Conservation (phyloP, 495 filamentous ascomycete species). For the Neurospora sublineolata region DNA sequence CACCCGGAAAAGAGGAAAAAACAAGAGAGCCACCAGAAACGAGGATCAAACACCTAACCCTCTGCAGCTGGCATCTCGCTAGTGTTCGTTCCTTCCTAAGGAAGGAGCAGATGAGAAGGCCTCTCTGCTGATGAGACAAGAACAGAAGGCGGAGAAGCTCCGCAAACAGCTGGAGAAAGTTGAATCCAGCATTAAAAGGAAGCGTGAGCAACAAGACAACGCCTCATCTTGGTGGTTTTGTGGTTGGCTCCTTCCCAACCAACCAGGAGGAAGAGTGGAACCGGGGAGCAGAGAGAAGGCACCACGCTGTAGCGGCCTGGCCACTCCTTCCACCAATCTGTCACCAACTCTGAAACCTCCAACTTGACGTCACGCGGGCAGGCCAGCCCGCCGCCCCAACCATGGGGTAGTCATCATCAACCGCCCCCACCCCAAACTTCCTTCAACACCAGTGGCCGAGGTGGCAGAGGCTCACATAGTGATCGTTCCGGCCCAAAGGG, state of each 20-base stretch:
- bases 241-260: too few species aligned
- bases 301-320: too few species aligned
- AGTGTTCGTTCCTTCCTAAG: too few species aligned
- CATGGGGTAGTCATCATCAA: constrained; percentile 25
- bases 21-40: too few species aligned
- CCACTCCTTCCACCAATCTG: too few species aligned
- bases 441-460: constrained; percentile 40
- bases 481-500: constrained; percentile 35
- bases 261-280: too few species aligned
- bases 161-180: constrained; percentile 39
- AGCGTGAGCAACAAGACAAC: constrained; percentile 40
- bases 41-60: too few species aligned
- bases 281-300: too few species aligned
- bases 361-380: too few species aligned
- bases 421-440: constrained; percentile 26
- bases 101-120: neutral
- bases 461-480: constrained; percentile 40
- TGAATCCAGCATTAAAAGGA: constrained; percentile 44
- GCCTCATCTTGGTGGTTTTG: too few species aligned
- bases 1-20: constrained; percentile 6
- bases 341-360: too few species aligned
- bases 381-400: constrained; percentile 24
- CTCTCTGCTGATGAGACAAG: constrained; percentile 26
- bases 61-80: too few species aligned
- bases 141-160: constrained; percentile 38